phyloP scores from a whole-genome alignment of 2,329 filamentous ascomycete species.

The Microcyclospora tardicrescens region DNA sequence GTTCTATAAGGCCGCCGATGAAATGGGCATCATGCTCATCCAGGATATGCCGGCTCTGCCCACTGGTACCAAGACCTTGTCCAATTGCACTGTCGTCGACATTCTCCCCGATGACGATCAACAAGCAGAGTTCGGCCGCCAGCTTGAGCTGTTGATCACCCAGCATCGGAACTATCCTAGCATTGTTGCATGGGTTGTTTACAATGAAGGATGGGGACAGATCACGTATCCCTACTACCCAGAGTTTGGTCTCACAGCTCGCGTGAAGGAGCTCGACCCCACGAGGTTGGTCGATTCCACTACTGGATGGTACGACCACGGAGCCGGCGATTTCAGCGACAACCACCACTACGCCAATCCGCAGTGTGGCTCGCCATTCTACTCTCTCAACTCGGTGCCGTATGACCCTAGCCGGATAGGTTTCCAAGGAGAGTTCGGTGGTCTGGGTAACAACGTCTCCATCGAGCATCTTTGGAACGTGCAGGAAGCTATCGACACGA shows the following conservation, averaged over 20 bases:
- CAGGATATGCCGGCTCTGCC: conserved; percentile 58
- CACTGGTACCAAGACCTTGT: conserved; percentile 22
- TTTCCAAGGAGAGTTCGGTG: conserved; percentile 60
- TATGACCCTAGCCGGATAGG: conserved; percentile 49
- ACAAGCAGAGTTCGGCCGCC: conserved; percentile 52
- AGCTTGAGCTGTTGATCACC: conserved; percentile 48
- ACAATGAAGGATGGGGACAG: conserved; percentile 63
- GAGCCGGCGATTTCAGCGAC: conserved; percentile 53
- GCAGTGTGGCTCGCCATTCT: conserved; percentile 58
- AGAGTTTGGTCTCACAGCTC: conserved; percentile 43
- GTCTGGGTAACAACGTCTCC: conserved; percentile 52
- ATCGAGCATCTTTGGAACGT: conserved; percentile 55
- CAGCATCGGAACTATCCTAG: conserved; percentile 53
- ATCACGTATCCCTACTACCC: conserved; percentile 36
- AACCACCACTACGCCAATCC: conserved; percentile 62
- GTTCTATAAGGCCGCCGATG: conserved; percentile 56
- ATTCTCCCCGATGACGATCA: conserved; percentile 32
- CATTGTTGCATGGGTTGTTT: conserved; percentile 55
- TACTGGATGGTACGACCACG: conserved; percentile 56
- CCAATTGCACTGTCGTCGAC: conserved; percentile 13
- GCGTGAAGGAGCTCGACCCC: conserved; percentile 46
- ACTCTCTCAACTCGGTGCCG: conserved; percentile 39
- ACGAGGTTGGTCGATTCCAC: conserved; percentile 51
- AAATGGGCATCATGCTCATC: conserved; percentile 52
- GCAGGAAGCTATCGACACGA: conserved; percentile 42